Percentiles rank a stretch among this genome's conserved stretches.
Conservation (phyloP, 345 rosid species). For the Rhizophora apiculata region DNA sequence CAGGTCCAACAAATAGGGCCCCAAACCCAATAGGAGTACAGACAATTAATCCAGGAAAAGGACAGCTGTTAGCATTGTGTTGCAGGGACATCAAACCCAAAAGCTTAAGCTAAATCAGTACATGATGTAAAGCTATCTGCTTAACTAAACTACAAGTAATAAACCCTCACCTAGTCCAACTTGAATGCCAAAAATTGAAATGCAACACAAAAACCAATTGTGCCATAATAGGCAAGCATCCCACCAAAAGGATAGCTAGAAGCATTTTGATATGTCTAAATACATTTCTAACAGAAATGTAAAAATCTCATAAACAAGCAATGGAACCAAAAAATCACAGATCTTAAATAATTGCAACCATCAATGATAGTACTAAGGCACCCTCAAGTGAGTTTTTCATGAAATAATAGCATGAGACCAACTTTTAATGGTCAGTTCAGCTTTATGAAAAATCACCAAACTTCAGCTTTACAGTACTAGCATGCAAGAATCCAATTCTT, state of each 20-base stretch:
- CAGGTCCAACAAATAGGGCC: background rate
- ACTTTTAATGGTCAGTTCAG: background rate
- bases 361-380: too few relatives aligned
- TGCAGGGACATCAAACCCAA: too few relatives aligned
- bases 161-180: background rate
- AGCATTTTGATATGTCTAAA: background rate
- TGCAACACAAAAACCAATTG: too few relatives aligned
- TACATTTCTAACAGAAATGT: background rate
- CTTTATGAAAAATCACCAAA: background rate
- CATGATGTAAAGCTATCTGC: too few relatives aligned
- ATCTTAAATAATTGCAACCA: too few relatives aligned
- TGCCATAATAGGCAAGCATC: too few relatives aligned
- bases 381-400: background rate
- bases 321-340: too few relatives aligned
- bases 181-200: too few relatives aligned
- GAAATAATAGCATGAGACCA: background rate
- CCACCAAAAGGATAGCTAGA: background rate
- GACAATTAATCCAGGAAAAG: background rate
- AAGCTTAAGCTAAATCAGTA: too few relatives aligned
- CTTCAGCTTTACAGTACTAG: background rate
- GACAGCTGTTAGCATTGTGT: too few relatives aligned
- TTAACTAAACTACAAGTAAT: background rate
- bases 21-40: background rate
- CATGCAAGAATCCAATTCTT: conserved; percentile 15
- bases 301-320: too few relatives aligned